A percentile compares a stretch with the other conserved stretches of the same genome.
Evolutionary conservation across 176 grass and related monocot species (phyloP).

Genomic region (Bothriochloa decipiens): DNA sequence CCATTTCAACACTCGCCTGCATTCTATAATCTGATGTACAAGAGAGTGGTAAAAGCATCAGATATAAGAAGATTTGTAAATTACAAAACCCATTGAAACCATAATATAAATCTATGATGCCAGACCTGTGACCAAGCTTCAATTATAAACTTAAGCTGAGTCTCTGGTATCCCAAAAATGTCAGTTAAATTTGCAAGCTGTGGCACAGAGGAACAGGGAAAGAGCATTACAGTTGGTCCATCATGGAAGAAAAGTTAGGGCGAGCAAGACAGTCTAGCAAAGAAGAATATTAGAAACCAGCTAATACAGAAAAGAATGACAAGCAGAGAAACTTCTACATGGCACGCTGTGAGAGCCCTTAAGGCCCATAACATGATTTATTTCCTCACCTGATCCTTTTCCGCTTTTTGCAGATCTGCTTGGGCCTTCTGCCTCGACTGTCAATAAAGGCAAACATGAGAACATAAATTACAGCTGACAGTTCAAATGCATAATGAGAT

Average conservation of each 20-base stretch:
- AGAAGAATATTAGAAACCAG: constrained; percentile 6
- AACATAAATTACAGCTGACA: constrained; percentile 17
- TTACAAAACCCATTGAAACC: constrained; percentile 17
- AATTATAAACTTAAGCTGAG: constrained; percentile 87
- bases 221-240: neutral
- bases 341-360: too few species aligned
- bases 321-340: constrained; percentile 22
- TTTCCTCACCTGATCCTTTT: constrained; percentile 72
- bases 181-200: constrained; percentile 82
- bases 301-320: neutral
- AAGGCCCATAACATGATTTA: neutral
- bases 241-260: constrained; percentile 7
- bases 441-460: constrained; percentile 42
- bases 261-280: neutral
- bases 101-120: neutral
- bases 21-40: constrained; percentile 81
- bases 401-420: constrained; percentile 69
- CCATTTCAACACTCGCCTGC: constrained; percentile 89
- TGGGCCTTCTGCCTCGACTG: constrained; percentile 96
- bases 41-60: constrained; percentile 16
- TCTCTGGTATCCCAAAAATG: constrained; percentile 75
- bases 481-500: constrained; percentile 25
- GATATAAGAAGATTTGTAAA: constrained; percentile 17
- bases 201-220: constrained; percentile 31
- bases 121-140: constrained; percentile 95